Conservation (phyloP, 306 rosid species). For the Heteromeles arbutifolia region DNA sequence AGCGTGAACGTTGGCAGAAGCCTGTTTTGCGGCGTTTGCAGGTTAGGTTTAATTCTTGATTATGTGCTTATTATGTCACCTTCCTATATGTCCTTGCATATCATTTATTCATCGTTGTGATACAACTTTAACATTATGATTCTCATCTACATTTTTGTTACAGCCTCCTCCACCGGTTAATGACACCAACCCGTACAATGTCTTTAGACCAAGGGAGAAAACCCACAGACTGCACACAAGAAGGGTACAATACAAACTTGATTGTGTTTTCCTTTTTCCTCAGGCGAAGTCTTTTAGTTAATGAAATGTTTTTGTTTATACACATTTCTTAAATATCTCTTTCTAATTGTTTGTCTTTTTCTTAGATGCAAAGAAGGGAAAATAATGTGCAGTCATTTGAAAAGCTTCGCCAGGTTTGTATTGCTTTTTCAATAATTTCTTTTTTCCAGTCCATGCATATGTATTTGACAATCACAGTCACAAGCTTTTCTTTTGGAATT, state of each 20-base stretch:
- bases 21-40: slow-evolving; percentile 52
- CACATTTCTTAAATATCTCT: not conserved
- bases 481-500: slow-evolving; percentile 9
- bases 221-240: slow-evolving; percentile 97
- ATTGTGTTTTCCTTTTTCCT: slow-evolving; percentile 9
- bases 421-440: not conserved
- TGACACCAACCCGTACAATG: slow-evolving; percentile 97
- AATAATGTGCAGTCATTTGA: slow-evolving; percentile 97
- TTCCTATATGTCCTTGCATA: not conserved
- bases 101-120: not conserved
- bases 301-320: not conserved
- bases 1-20: slow-evolving; percentile 63
- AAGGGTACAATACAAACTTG: slow-evolving; percentile 55
- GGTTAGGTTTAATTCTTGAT: slow-evolving; percentile 20
- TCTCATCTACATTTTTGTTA: slow-evolving; percentile 23
- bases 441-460: not conserved
- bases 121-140: slow-evolving; percentile 13
- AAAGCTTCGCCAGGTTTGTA: slow-evolving; percentile 92
- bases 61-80: not conserved
- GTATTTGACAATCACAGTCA: not conserved
- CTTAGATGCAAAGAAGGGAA: slow-evolving; percentile 96
- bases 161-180: slow-evolving; percentile 99
- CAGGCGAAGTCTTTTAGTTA: slow-evolving; percentile 17
- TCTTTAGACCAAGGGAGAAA: slow-evolving; percentile 98
- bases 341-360: slow-evolving; percentile 6